Base-by-base conservation (phyloP, 73 alveolate genomes). In the Breviolum minutum region DNA sequence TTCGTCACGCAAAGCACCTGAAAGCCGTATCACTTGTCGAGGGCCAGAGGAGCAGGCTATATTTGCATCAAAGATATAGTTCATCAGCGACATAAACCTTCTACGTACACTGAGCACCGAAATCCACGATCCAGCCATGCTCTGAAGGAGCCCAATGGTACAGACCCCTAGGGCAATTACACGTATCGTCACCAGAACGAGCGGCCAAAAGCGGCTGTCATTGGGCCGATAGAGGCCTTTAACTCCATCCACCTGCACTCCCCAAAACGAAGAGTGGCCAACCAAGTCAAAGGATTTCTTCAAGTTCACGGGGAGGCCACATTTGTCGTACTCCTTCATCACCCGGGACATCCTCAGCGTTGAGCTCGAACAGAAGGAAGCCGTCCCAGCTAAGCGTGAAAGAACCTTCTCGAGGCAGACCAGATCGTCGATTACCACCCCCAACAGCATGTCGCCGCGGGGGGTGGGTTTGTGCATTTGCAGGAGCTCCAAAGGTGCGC, bases 361-460 rank as follows among this genome's bases (percentile, higher is more conserved):
- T 40, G 69, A 3, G 68, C 12, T 8, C 68, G 30, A 6, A 5
- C 27, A 5, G 63, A 5, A 13, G 61, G 66, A 7, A 32, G 30
- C 11, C 30, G 30, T 40, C 14, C 88, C 68, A 40, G 4, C 30
- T 14, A 10, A 10, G n/a, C 68, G n/a, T 3, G 88, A 4, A 2
- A 19, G 27, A 10, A 29, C 64, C 29, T 14, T 11, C 62, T 87
- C 84, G 7, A 68, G 10, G 61, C 74, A n/a, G 19, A 68, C 84
- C 2, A 87, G 61, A 61, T 87, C 95, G 27, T 87, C 95, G n/a
- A 87, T 68, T 54, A 87, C 62, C 11, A 87, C 48, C 6, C 94
- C 94, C 17, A 48, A 82, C n/a, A 20, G 8, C 1, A 66, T 20
- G 26, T 11, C 12, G 5, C 24, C 9, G 14, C 95, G 71, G 0